phyloP scores from a whole-genome alignment of 139 green algal species.

The Auxenochlorella pyrenoidosa region DNA sequence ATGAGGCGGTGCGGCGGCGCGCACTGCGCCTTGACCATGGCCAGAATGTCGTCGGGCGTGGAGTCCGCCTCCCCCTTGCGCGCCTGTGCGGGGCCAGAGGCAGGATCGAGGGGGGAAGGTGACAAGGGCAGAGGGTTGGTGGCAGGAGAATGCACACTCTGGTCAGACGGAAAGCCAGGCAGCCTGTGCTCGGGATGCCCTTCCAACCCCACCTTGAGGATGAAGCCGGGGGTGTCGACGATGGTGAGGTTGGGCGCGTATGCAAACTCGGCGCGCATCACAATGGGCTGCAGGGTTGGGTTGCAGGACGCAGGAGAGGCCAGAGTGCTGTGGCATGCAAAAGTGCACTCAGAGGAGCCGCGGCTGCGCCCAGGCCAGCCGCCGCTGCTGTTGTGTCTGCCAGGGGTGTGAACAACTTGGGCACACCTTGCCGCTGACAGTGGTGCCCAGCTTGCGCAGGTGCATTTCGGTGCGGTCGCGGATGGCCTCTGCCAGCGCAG shows the following conservation, averaged over 20 bases:
- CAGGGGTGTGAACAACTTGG: not conserved
- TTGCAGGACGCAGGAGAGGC: too few species aligned
- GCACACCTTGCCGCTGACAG: slow-evolving; percentile 78
- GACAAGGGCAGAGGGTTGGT: not conserved
- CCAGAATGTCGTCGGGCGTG: slow-evolving; percentile 91
- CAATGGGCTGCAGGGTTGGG: slow-evolving; percentile 39
- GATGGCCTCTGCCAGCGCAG: slow-evolving; percentile 82
- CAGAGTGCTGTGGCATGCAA: not conserved
- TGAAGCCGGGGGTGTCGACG: slow-evolving; percentile 95
- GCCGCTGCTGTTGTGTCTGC: too few species aligned
- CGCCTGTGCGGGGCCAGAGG: slow-evolving; percentile 51
- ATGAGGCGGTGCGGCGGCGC: slow-evolving; percentile 90
- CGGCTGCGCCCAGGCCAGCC: too few species aligned
- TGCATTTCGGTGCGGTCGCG: slow-evolving; percentile 84
- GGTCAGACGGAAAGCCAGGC: not conserved
- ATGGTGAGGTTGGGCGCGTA: slow-evolving; percentile 94
- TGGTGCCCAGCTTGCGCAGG: slow-evolving; percentile 69
- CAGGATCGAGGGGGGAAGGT: not conserved
- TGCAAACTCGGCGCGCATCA: slow-evolving; percentile 69
- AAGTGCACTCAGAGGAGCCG: too few species aligned
- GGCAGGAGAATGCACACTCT: not conserved
- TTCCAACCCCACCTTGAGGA: slow-evolving; percentile 76
- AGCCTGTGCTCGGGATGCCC: not conserved
- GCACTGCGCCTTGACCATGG: slow-evolving; percentile 92
- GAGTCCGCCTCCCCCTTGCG: slow-evolving; percentile 82